A percentile compares a stretch with the other conserved stretches of the same genome.
Conservation (phyloP, 2,329 filamentous ascomycete species). For the Fusarium phyllophilum region DNA sequence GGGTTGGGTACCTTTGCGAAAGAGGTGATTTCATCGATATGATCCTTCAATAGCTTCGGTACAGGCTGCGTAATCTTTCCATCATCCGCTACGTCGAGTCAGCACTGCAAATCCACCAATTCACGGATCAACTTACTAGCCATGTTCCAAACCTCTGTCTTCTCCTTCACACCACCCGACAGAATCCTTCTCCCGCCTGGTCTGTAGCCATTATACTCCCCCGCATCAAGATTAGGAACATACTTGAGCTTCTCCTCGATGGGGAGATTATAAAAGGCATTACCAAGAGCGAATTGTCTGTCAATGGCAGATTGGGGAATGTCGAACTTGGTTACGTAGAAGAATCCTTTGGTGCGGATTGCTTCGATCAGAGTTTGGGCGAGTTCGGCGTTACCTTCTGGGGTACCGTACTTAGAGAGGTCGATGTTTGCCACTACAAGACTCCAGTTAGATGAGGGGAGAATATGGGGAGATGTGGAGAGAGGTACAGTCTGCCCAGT, state of each 20-base stretch:
- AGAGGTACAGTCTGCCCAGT: slow-evolving; percentile 53
- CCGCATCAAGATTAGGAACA: slow-evolving; percentile 56
- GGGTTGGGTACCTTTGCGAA: slow-evolving; percentile 25
- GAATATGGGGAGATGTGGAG: too few relatives aligned
- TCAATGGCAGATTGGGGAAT: slow-evolving; percentile 68
- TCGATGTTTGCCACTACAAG: slow-evolving; percentile 51
- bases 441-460: too few relatives aligned
- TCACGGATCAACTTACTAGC: slow-evolving; percentile 46
- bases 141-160: slow-evolving; percentile 53
- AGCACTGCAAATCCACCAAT: too few relatives aligned
- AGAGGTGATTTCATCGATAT: slow-evolving; percentile 19
- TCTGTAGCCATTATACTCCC: slow-evolving; percentile 67
- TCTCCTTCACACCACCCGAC: slow-evolving; percentile 52
- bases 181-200: slow-evolving; percentile 55
- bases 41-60: neutral
- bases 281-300: slow-evolving; percentile 67
- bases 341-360: slow-evolving; percentile 48
- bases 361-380: slow-evolving; percentile 47
- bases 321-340: slow-evolving; percentile 65
- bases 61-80: slow-evolving; percentile 46
- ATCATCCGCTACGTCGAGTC: slow-evolving; percentile 36
- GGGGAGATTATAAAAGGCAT: slow-evolving; percentile 63
- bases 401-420: slow-evolving; percentile 48
- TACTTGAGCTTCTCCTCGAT: slow-evolving; percentile 70
- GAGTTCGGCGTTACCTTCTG: slow-evolving; percentile 45